Conservation (phyloP, 108 stramenopile genomes). For the Cyclotella atomus region DNA sequence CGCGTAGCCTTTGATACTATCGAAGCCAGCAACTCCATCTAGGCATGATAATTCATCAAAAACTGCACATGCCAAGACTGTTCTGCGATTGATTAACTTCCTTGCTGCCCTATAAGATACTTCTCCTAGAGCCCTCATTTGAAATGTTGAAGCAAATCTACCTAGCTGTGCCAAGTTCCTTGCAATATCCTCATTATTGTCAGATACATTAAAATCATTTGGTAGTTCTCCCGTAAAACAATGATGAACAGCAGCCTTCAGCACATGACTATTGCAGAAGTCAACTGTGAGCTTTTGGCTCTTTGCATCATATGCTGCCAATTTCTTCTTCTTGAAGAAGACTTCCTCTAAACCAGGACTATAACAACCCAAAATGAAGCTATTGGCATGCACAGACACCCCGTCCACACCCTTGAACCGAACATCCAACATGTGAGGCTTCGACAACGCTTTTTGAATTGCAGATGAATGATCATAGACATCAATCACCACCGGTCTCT, state of each 20-base stretch:
- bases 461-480: conserved; percentile 19
- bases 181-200: conserved; percentile 45
- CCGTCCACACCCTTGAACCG: conserved; percentile 49
- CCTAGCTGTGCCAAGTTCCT: conserved; percentile 58
- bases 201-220: conserved; percentile 40
- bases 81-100: conserved; percentile 51
- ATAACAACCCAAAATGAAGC: conserved; percentile 58
- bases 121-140: conserved; percentile 46
- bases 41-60: conserved; percentile 67
- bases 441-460: conserved; percentile 14
- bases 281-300: conserved; percentile 17
- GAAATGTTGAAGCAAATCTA: conserved; percentile 56
- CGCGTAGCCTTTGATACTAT: conserved; percentile 47
- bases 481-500: conserved; percentile 13
- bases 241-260: conserved; percentile 60
- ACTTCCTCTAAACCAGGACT: conserved; percentile 53
- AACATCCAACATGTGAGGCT: conserved; percentile 55
- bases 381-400: conserved; percentile 41
- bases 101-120: conserved; percentile 44
- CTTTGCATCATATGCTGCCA: conserved; percentile 9
- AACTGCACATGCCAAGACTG: conserved; percentile 66
- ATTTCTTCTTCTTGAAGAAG: conserved; percentile 47
- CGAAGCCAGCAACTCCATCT: conserved; percentile 24
- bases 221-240: conserved; percentile 58
- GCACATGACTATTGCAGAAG: conserved; percentile 41